phyloP scores from a whole-genome alignment of 2,329 filamentous ascomycete species.

The Myriangium duriaei region DNA sequence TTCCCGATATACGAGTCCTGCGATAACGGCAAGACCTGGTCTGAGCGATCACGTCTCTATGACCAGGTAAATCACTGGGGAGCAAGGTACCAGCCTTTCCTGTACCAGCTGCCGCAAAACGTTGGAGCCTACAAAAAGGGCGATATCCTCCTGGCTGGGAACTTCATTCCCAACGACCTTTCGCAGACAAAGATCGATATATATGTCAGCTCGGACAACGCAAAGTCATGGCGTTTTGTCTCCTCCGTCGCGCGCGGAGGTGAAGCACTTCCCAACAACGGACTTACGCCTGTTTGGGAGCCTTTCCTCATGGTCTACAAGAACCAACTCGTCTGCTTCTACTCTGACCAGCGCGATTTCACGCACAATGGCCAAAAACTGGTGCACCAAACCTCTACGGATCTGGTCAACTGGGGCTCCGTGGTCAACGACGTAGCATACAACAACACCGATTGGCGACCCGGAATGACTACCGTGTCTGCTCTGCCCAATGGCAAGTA shows the following conservation, averaged over 20 bases:
- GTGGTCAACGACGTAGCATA: constrained; percentile 52
- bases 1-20: constrained; percentile 36
- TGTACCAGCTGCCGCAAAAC: constrained; percentile 49
- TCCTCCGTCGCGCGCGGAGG: constrained; percentile 53
- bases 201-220: constrained; percentile 51
- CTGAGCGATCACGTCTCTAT: constrained; percentile 47
- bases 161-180: constrained; percentile 46
- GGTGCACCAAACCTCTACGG: constrained; percentile 48
- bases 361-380: constrained; percentile 53
- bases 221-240: constrained; percentile 53
- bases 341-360: constrained; percentile 58
- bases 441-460: constrained; percentile 48
- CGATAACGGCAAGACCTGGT: constrained; percentile 44
- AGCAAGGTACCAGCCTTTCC: constrained; percentile 55
- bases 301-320: constrained; percentile 52
- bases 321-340: constrained; percentile 51
- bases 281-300: constrained; percentile 59
- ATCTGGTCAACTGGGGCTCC: constrained; percentile 48
- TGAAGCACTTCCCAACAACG: constrained; percentile 50
- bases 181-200: constrained; percentile 55
- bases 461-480: constrained; percentile 53
- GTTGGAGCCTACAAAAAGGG: constrained; percentile 49
- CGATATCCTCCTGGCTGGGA: constrained; percentile 51
- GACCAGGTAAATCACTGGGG: constrained; percentile 55
- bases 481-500: constrained; percentile 47